Base-by-base conservation (phyloP, 108 stramenopile species). In the Tribonema minus region DNA sequence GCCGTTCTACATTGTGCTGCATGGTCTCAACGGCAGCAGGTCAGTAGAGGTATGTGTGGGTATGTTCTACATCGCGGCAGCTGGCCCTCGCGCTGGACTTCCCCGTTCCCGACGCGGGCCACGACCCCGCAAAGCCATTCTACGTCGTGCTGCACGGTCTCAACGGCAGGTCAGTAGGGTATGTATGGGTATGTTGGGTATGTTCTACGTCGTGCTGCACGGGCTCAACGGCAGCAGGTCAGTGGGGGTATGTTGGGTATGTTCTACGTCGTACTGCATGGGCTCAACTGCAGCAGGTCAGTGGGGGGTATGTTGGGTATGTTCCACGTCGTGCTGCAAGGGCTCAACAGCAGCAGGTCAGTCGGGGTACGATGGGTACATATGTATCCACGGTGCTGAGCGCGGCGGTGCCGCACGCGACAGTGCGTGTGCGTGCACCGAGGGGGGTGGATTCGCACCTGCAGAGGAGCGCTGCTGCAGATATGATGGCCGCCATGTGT, bases 141-240 rank as follows among this genome's bases (percentile, higher is more conserved):
- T 93, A 92, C 85, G 32, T 95, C 4, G 81, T 96, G 0, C 76
- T 96, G 37, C 95, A 96, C 86, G 95, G 95, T 6, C 85, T 96
- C 33, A 92, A 92, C 64, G 93, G 95, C 46, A 20, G 46, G n/a
- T n/a, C n/a, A n/a, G n/a, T n/a, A n/a, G n/a, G n/a, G n/a, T n/a
- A n/a, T n/a, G n/a, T n/a, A n/a, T n/a, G n/a, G n/a, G n/a, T n/a
- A n/a, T n/a, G n/a, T n/a, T n/a, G n/a, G n/a, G n/a, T n/a, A n/a
- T n/a, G 5, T 81, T 94, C 9, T 93, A 92, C 85, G 32, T 95
- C 4, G 81, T 96, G 0, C 76, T 96, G 37, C 95, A 96, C 86
- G 95, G 95, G 12, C 85, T 96, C 33, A 92, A 92, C 64, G 93
- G 95, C 46, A 20, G 46, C 46, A 54, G 46, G 46, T 54, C n/a